Conservation (phyloP, 345 rosid species). For the Brassica incana region DNA sequence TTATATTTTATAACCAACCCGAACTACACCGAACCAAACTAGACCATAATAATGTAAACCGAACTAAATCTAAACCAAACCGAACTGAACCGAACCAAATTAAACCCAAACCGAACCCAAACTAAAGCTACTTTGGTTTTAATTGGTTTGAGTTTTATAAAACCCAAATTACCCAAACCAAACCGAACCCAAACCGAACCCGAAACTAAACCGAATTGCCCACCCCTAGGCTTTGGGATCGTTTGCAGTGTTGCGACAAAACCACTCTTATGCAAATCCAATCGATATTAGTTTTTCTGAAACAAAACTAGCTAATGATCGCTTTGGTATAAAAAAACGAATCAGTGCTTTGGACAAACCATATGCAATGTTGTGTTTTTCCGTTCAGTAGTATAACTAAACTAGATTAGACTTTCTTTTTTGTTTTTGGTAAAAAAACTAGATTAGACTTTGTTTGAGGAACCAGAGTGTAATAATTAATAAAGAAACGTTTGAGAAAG, state of each 20-base stretch:
- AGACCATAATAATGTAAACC: too few relatives aligned
- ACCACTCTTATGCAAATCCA: conserved; percentile 19
- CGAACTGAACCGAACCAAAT: too few relatives aligned
- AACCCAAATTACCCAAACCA: too few relatives aligned
- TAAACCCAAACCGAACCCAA: too few relatives aligned
- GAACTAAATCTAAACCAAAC: too few relatives aligned
- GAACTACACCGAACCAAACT: too few relatives aligned
- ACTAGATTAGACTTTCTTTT: too few relatives aligned
- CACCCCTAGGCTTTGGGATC: conserved; percentile 1
- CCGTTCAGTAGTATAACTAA: neutral
- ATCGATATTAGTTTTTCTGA: conserved; percentile 18
- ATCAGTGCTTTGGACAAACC: conserved; percentile 21
- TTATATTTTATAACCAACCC: too few relatives aligned
- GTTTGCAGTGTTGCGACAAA: conserved; percentile 31
- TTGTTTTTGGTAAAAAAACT: neutral
- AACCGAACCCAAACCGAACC: too few relatives aligned
- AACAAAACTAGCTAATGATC: conserved; percentile 11
- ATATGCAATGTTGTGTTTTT: conserved; percentile 21
- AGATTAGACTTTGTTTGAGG: neutral
- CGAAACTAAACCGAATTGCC: too few relatives aligned
- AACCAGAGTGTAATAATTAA: neutral
- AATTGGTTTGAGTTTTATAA: too few relatives aligned
- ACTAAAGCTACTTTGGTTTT: too few relatives aligned
- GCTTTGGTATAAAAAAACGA: neutral
- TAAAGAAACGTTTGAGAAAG: neutral